Conservation (phyloP, 2,329 filamentous ascomycete species). For the Fusarium penzigii region DNA sequence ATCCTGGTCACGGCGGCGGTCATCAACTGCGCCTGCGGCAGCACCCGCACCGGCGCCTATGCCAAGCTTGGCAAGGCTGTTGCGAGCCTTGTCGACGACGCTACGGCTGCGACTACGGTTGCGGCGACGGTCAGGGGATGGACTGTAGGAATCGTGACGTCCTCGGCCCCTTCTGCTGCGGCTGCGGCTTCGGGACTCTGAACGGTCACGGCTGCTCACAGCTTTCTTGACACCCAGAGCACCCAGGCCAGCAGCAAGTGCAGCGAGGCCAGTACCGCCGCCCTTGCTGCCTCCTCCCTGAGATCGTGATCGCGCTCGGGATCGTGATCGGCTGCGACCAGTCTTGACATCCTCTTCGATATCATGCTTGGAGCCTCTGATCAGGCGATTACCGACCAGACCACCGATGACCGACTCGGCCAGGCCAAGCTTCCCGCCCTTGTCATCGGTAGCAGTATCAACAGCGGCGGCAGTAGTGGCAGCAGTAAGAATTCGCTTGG, state of each 20-base stretch:
- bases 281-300: conserved; percentile 42
- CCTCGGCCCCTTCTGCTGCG: conserved; percentile 56
- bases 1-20: conserved; percentile 43
- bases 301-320: conserved; percentile 60
- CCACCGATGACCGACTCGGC: conserved; percentile 87
- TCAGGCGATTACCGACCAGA: conserved; percentile 79
- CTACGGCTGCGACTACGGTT: conserved; percentile 61
- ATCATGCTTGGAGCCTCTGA: conserved; percentile 74
- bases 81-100: conserved; percentile 63
- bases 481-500: conserved; percentile 86
- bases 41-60: conserved; percentile 53
- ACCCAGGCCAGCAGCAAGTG: conserved; percentile 62
- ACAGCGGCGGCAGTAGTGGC: conserved; percentile 84
- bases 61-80: conserved; percentile 62
- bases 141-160: conserved; percentile 47
- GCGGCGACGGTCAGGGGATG: conserved; percentile 47
- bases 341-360: conserved; percentile 62
- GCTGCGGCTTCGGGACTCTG: background rate
- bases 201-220: conserved; percentile 48
- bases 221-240: conserved; percentile 64
- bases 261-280: conserved; percentile 54
- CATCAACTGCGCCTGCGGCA: conserved; percentile 40
- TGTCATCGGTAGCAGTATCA: conserved; percentile 71
- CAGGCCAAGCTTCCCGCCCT: conserved; percentile 80
- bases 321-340: conserved; percentile 69